A percentile compares a stretch with the other conserved stretches of the same genome.
Conservation (phyloP, 176 grass and related monocot species). For the Elaeis guineensis region DNA sequence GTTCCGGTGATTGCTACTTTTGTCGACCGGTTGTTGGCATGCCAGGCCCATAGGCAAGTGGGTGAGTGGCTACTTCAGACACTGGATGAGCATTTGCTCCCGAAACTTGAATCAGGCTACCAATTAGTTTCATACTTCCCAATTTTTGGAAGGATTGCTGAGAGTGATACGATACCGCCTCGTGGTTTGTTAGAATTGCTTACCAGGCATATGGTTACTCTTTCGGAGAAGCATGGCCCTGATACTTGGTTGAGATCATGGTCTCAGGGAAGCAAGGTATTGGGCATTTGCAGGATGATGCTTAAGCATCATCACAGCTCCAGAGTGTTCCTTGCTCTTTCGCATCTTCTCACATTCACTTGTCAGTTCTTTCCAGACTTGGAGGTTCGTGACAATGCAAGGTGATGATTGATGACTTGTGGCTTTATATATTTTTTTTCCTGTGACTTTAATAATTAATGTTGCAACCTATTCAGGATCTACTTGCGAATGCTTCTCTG, state of each 20-base stretch:
- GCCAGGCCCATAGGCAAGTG: conserved; percentile 40
- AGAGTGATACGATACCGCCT: conserved; percentile 66
- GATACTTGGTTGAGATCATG: conserved; percentile 58
- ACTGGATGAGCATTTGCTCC: conserved; percentile 62
- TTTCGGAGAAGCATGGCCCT: conserved; percentile 54
- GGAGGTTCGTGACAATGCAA: conserved; percentile 90
- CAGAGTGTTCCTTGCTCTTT: conserved; percentile 56
- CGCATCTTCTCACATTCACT: conserved; percentile 43
- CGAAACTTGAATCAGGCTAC: conserved; percentile 59
- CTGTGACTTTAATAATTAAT: too few relatives aligned
- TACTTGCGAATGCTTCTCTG: conserved; percentile 77
- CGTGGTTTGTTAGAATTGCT: conserved; percentile 69
- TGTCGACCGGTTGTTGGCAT: conserved; percentile 52
- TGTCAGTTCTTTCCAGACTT: conserved; percentile 80
- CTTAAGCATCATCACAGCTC: conserved; percentile 81
- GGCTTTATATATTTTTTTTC: not conserved
- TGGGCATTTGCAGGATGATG: conserved; percentile 67
- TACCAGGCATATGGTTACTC: conserved; percentile 58
- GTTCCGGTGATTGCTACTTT: conserved; percentile 73
- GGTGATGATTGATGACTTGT: conserved; percentile 17
- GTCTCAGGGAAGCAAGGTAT: conserved; percentile 83
- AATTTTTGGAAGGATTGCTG: conserved; percentile 72
- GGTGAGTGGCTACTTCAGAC: conserved; percentile 58
- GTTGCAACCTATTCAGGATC: conserved; percentile 34
- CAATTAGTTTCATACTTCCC: conserved; percentile 71